phyloP scores from a whole-genome alignment of 2,329 filamentous ascomycete genomes.

The Hymenoscyphus albidus region DNA sequence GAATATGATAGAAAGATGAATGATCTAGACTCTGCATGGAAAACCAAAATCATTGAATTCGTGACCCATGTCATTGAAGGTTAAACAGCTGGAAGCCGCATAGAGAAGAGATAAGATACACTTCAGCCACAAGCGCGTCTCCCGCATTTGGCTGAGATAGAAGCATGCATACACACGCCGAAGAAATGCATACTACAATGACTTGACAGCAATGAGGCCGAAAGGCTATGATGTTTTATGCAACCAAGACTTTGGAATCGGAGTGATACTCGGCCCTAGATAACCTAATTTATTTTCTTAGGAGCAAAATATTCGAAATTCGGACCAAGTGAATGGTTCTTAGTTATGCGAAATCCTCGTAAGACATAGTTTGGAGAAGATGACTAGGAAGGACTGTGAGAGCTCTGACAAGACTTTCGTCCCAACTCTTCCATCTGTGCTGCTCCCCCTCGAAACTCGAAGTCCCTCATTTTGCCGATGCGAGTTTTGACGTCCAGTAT shows the following conservation, averaged over 20 bases:
- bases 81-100: background rate
- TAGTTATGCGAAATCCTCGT: background rate
- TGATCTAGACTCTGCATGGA: background rate
- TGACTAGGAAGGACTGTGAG: background rate
- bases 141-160: background rate
- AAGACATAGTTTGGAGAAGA: background rate
- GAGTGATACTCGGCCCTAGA: background rate
- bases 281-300: background rate
- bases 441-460: background rate
- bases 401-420: background rate
- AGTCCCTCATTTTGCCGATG: background rate
- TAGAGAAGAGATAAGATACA: background rate
- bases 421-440: background rate
- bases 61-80: background rate
- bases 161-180: background rate
- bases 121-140: background rate
- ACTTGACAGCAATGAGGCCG: background rate
- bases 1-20: background rate
- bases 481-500: background rate
- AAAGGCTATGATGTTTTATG: background rate
- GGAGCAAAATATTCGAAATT: background rate
- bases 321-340: background rate
- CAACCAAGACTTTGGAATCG: background rate
- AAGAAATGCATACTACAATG: background rate
- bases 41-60: background rate